A percentile compares a stretch with the other conserved stretches of the same genome.
Conservation (phyloP, 805 yeast species). For the Candida corydali region DNA sequence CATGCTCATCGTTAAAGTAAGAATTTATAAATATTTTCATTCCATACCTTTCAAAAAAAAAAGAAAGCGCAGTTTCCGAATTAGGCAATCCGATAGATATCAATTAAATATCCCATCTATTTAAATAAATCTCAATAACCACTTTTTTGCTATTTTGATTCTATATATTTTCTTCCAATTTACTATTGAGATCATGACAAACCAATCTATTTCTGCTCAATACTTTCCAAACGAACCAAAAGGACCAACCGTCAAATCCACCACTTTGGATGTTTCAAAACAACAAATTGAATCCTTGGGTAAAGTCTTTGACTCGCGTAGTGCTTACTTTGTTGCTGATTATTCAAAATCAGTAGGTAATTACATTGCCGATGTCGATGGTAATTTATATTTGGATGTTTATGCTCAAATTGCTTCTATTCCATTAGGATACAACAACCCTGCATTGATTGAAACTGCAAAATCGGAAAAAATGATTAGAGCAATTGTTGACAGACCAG, state of each 20-base stretch:
- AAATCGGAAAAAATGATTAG: conserved; percentile 64
- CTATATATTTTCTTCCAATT: background rate
- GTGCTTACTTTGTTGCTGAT: conserved; percentile 73
- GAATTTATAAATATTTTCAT: too few relatives aligned
- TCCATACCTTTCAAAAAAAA: too few relatives aligned
- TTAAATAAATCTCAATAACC: too few relatives aligned
- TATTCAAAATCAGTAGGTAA: conserved; percentile 73
- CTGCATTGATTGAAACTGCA: conserved; percentile 65
- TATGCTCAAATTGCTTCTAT: conserved; percentile 85
- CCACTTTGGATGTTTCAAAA: conserved; percentile 46
- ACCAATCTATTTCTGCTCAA: conserved; percentile 41
- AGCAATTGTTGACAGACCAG: conserved; percentile 80
- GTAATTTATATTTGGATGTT: conserved; percentile 67
- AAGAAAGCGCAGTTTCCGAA: too few relatives aligned
- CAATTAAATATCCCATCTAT: too few relatives aligned
- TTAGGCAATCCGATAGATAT: conserved; percentile 4
- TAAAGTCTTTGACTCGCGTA: conserved; percentile 64
- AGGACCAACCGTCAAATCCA: conserved; percentile 50
- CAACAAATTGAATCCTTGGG: conserved; percentile 50
- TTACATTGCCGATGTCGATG: conserved; percentile 78
- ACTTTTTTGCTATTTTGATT: too few relatives aligned
- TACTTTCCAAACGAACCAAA: conserved; percentile 82
- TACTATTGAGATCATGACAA: conserved; percentile 11
- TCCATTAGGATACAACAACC: conserved; percentile 83
- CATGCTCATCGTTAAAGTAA: background rate